Evolutionary conservation across 352 stramenopile genomes (phyloP), one percentile per base, ranked within the genome.

Genomic region (Pythium sukuiense): DNA sequence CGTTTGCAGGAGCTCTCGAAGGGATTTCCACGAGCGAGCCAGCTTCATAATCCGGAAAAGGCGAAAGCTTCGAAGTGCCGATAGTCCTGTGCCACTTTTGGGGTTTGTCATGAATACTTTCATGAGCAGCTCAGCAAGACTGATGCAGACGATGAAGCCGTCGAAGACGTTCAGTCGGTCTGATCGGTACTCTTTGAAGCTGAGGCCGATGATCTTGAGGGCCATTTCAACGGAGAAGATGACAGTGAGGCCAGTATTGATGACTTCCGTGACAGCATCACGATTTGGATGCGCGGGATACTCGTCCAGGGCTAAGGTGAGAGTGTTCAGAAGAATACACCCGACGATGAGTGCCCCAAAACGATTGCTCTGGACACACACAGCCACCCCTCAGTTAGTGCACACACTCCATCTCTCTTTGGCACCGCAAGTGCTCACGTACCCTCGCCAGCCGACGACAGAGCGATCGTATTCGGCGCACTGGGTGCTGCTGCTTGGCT

Each of bases 21-120:
- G 67, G 1, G 83, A 94, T 32, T 80, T 81, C 93, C 92, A 98
- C n/a, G 83, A 83, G n/a, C 86, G 80, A 11, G 91, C 90, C 18
- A 98, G 84, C 59, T 97, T 97, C 59, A 98, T 90, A 33, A 96
- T 76, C 24, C 88, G 74, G 59, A 97, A 93, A 29, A 96, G 69
- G 2, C 88, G 74, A 58, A 97, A 90, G 29, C 92, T 80, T 41
- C 91, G 74, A 12, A 97, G 73, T 24, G 83, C 89, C 30, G 89
- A 78, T 14, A 97, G 76, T 6, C 80, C 83, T 4, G 83, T 90
- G 43, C 55, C 48, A 14, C 49, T 65, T 13, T 73, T 71, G 6
- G 53, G 55, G 57, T 57, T 61, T 16, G 66, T 66, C 41, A 70
- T 67, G 18, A 73, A 53, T 2, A 55, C 13, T 26, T 81, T 81